Base-by-base conservation (phyloP, 768 basidiomycete species). In the Strobilomyces dryophilus region DNA sequence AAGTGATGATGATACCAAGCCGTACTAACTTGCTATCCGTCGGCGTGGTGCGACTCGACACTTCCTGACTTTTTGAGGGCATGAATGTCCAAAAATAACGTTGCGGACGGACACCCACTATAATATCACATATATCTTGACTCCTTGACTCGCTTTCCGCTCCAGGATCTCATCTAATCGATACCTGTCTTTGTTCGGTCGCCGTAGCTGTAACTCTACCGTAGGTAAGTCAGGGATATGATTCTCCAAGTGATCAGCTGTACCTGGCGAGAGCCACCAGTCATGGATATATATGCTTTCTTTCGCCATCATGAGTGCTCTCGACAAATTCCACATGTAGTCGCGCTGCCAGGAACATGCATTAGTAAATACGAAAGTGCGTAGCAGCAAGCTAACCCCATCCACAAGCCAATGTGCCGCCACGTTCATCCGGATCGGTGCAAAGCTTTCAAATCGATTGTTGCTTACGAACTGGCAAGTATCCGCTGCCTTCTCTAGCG, bases 351-450 rank as follows among this genome's bases (percentile, higher is more conserved):
- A n/a, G 54, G 47, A 48, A 57, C 14, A 48, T 35, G 36, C 48
- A 49, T 44, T 15, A 49, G 46, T 53, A 4, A 9, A 53, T 37
- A 57, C 24, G 5, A 17, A 6, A 10, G 36, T 26, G n/a, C 11
- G 35, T 21, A 18, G 40, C 12, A 42, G 41, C 4, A 54, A 9
- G 76, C 89, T 65, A 57, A 95, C 92, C 17, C 95, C 95, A 69
- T 99, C 95, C 17, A 98, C 94, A 3, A 99, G 83, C 95, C 95
- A 99, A 62, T 98, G 95, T 5, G 95, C 90, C 24, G 94, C 88
- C 5, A 95, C 95, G 62, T 98, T 95, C 61, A 89, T 71, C 31
- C 95, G 80, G 49, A 98, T 87, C 1, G 95, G 95, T 5, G 95
- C 87, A 71, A 95, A 99, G 54, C 91, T 94, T 54, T 85, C 89